Evolutionary conservation across 2,329 filamentous ascomycete species (phyloP), one percentile per base, ranked within the genome.

Genomic region (Calonectria pteridis): DNA sequence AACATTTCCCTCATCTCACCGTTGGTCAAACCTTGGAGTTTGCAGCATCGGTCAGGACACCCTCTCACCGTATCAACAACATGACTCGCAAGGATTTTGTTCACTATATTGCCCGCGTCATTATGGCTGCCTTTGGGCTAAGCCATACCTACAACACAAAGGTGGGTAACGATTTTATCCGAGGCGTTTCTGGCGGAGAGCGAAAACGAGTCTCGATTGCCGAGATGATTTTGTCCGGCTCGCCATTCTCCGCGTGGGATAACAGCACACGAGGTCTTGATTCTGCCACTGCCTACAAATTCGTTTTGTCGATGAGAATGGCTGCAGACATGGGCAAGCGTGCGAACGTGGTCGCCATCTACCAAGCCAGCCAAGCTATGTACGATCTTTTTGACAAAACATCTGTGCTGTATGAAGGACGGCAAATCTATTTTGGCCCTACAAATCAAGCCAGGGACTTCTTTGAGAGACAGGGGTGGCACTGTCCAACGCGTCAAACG

Each of bases 131-230:
- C 0, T 95, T 94, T 78, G 93, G 93, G 77, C 91, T 95, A 35
- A 91, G 90, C 43, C 93, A 95, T 78, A 94, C 93, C 0, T 87
- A 93, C 77, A 89, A 92, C 73, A 95, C 94, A 9, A 93, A 93
- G 78, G 93, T 96, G 16, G 94, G 94, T 10, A 92, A 95, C 73
- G 93, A 95, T 77, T 91, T 93, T 53, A 88, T 95, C 14, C 91
- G 93, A 1, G 94, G 94, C 63, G 90, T 94, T 0, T 92, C 90
- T 10, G 93, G 93, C 31, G 93, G 93, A 46, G 93, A 94, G 82
- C 88, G 92, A 70, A 96, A 97, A 85, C 92, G 95, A 82, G 94
- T 97, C 6, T 94, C 92, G 55, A 95, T 97, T 74, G 94, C 93
- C 1, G 94, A 97, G 83, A 94, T 94, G 77, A 89, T 93, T 73